These are phyloP conservation scores for Auricularia sp. DNA, from an alignment of 768 basidiomycete genomes.

Conservation along the genomic window DNA sequence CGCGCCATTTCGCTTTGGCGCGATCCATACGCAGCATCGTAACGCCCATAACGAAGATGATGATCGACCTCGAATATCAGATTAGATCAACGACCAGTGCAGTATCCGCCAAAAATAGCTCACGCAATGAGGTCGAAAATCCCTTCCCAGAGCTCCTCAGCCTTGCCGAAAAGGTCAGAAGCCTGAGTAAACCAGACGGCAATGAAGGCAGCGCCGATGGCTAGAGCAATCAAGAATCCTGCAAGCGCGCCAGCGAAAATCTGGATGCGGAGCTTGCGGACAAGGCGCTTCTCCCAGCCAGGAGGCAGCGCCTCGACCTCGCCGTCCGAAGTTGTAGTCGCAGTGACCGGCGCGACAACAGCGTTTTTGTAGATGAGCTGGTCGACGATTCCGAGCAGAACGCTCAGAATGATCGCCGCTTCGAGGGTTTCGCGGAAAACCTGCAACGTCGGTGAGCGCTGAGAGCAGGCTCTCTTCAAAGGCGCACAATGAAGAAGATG, in stretches of 20 bases:
- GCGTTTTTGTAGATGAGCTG: conserved; percentile 47
- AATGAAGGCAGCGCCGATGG: conserved; percentile 86
- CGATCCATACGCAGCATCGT: conserved; percentile 94
- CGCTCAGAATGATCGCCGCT: conserved; percentile 85
- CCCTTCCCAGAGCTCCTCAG: conserved; percentile 94
- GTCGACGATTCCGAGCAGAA: conserved; percentile 84
- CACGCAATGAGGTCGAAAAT: conserved; percentile 51
- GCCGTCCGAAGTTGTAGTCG: not conserved
- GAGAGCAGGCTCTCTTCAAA: not conserved
- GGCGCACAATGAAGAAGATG: conserved; percentile 80
- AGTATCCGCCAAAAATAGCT: conserved; percentile 1
- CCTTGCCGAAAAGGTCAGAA: conserved; percentile 68
- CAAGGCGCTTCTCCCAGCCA: conserved; percentile 29
- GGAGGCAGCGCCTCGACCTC: not conserved
- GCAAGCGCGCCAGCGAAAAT: conserved; percentile 65
- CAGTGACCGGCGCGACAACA: not conserved
- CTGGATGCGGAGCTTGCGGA: conserved; percentile 64
- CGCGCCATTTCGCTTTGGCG: conserved; percentile 88
- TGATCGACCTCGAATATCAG: conserved; percentile 31
- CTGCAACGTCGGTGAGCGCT: not conserved
- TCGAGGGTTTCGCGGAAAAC: conserved; percentile 90
- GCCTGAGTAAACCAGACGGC: conserved; percentile 93
- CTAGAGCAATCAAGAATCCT: conserved; percentile 70
- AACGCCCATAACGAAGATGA: conserved; percentile 90
- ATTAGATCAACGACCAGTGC: conserved; percentile 10